Percentiles rank a stretch among this genome's conserved stretches.
Evolutionary conservation across 495 filamentous ascomycete species (phyloP).

Genomic region (Talaromyces adpressus): DNA sequence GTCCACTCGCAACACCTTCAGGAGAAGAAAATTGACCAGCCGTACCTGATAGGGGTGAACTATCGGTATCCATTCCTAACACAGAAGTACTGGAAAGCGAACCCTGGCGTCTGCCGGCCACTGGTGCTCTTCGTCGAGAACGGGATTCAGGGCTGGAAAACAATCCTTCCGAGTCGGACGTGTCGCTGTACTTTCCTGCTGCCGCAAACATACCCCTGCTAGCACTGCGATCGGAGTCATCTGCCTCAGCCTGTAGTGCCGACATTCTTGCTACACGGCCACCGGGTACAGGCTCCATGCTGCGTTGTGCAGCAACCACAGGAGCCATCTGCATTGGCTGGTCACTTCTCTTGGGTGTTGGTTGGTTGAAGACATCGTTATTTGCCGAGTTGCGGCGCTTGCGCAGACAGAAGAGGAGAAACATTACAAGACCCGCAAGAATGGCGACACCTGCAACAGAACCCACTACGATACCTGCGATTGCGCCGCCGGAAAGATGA

Average conservation of each 20-base stretch:
- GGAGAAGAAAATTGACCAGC: conserved; percentile 76
- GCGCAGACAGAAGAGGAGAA: conserved; percentile 52
- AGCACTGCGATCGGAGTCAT: conserved; percentile 44
- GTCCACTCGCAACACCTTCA: conserved; percentile 73
- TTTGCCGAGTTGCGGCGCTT: conserved; percentile 52
- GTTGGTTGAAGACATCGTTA: conserved; percentile 75
- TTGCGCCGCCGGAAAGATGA: conserved; percentile 71
- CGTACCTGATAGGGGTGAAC: conserved; percentile 67
- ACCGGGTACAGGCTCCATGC: conserved; percentile 71
- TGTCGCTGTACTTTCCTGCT: conserved; percentile 53
- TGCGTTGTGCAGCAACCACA: conserved; percentile 37
- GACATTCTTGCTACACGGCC: conserved; percentile 95
- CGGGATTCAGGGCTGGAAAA: conserved; percentile 74
- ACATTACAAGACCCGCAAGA: conserved; percentile 52
- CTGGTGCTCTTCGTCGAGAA: conserved; percentile 47
- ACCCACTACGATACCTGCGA: conserved; percentile 87
- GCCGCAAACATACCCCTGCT: conserved; percentile 21
- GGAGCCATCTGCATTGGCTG: conserved; percentile 42
- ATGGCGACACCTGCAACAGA: conserved; percentile 66
- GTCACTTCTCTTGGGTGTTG: conserved; percentile 59
- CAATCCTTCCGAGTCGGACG: conserved; percentile 75
- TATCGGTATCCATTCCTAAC: conserved; percentile 61
- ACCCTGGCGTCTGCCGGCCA: conserved; percentile 71
- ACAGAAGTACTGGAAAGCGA: conserved; percentile 86
- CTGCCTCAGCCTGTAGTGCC: conserved; percentile 69